phyloP scores from a whole-genome alignment of 768 basidiomycete genomes.

The Fibroporia radiculosa region DNA sequence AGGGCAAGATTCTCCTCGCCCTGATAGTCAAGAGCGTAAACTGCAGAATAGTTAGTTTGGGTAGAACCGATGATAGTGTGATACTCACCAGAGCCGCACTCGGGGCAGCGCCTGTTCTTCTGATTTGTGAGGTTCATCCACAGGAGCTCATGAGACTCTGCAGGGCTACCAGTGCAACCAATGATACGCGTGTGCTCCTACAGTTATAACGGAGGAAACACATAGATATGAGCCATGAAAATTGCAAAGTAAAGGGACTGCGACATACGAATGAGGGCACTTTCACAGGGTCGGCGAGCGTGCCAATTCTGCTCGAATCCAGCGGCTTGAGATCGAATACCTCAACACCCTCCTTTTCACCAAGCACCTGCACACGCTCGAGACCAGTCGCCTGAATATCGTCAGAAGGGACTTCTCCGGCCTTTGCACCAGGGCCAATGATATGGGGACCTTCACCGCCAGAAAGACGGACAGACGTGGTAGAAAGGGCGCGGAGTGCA shows the following conservation, averaged over 20 bases:
- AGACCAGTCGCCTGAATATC: constrained; percentile 92
- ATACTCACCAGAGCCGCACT: constrained; percentile 84
- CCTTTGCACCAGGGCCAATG: constrained; percentile 63
- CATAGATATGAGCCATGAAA: background rate
- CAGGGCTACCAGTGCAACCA: constrained; percentile 92
- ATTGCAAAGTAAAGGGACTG: background rate
- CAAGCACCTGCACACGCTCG: constrained; percentile 89
- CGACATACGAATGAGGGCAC: constrained; percentile 79
- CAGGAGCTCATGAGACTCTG: constrained; percentile 89
- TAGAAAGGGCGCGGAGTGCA: constrained; percentile 48
- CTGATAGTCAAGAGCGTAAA: constrained; percentile 68
- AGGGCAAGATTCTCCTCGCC: constrained; percentile 43
- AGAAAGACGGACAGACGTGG: constrained; percentile 46
- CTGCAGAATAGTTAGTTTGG: constrained; percentile 29
- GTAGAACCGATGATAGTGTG: background rate
- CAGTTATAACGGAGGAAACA: constrained; percentile 5
- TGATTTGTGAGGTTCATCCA: constrained; percentile 72
- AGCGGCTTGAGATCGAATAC: constrained; percentile 87
- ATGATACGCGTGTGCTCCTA: constrained; percentile 79
- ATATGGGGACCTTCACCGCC: constrained; percentile 54
- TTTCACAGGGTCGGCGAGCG: constrained; percentile 77
- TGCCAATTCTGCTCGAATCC: constrained; percentile 80
- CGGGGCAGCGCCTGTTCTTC: constrained; percentile 74
- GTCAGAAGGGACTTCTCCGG: constrained; percentile 75
- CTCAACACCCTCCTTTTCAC: constrained; percentile 79